These are phyloP conservation scores for Globisporangium splendens DNA, from an alignment of 352 stramenopile species.

Conservation along the genomic window DNA sequence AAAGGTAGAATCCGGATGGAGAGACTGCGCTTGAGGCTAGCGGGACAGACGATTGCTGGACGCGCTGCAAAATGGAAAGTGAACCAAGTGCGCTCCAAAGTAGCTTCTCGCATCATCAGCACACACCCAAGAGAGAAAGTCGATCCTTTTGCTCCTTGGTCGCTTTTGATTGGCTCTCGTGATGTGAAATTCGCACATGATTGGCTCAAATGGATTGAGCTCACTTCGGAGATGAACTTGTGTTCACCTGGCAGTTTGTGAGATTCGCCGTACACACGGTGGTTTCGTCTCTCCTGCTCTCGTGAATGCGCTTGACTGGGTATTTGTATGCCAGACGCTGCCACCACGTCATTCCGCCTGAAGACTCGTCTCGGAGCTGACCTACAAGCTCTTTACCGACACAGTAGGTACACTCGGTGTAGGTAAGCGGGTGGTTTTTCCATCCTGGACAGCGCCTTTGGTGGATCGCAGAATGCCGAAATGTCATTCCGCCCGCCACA, in stretches of 20 bases:
- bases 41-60: neutral
- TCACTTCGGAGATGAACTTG: no score
- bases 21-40: neutral
- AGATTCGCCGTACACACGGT: neutral
- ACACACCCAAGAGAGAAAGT: neutral
- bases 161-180: neutral
- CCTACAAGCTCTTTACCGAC: neutral
- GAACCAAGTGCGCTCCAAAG: neutral
- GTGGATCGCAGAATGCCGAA: neutral
- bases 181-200: neutral
- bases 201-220: neutral
- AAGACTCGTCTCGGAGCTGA: no score
- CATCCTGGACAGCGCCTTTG: no score
- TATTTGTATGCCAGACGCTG: neutral
- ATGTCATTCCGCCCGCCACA: neutral
- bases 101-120: neutral
- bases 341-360: neutral
- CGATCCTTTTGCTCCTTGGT: neutral
- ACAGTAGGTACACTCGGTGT: neutral
- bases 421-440: no score
- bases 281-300: neutral
- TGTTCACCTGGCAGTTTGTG: no score
- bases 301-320: neutral
- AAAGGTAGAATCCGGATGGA: neutral
- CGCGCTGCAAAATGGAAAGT: neutral